These are phyloP conservation scores for Lophiostoma macrostomum DNA, from an alignment of 495 filamentous ascomycete genomes.

Conservation along the genomic window DNA sequence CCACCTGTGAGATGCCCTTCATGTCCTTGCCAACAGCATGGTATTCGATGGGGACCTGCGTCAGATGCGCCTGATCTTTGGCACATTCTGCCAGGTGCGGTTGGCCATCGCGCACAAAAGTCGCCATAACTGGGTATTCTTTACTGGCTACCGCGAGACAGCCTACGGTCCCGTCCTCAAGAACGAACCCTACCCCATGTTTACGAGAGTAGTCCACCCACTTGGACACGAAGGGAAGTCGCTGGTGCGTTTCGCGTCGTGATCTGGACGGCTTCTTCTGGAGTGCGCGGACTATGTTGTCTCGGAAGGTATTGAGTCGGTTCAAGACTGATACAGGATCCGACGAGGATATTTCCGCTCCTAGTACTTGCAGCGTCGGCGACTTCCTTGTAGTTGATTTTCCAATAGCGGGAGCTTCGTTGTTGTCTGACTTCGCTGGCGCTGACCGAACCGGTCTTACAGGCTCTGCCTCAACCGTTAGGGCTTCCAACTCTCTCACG, in stretches of 20 bases:
- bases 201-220: conserved; percentile 46
- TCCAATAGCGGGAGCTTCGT: not conserved
- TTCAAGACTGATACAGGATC: conserved; percentile 38
- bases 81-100: conserved; percentile 52
- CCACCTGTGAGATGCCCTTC: conserved; percentile 60
- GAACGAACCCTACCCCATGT: conserved; percentile 42
- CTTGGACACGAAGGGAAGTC: conserved; percentile 41
- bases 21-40: conserved; percentile 67
- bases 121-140: conserved; percentile 36
- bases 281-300: conserved; percentile 39
- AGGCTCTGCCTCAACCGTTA: conserved; percentile 2
- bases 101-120: conserved; percentile 44
- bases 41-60: conserved; percentile 73
- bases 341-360: conserved; percentile 12
- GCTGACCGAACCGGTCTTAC: conserved; percentile 5
- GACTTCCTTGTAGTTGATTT: not conserved
- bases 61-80: conserved; percentile 56
- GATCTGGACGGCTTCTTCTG: conserved; percentile 18
- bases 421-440: conserved; percentile 4
- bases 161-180: conserved; percentile 42
- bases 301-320: conserved; percentile 35
- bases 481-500: conserved; percentile 10
- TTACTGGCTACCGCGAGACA: conserved; percentile 35
- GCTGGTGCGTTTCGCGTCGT: conserved; percentile 3
- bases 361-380: not conserved